Conservation (phyloP, 345 rosid genomes). For the Eucalyptus erythrocorys region DNA sequence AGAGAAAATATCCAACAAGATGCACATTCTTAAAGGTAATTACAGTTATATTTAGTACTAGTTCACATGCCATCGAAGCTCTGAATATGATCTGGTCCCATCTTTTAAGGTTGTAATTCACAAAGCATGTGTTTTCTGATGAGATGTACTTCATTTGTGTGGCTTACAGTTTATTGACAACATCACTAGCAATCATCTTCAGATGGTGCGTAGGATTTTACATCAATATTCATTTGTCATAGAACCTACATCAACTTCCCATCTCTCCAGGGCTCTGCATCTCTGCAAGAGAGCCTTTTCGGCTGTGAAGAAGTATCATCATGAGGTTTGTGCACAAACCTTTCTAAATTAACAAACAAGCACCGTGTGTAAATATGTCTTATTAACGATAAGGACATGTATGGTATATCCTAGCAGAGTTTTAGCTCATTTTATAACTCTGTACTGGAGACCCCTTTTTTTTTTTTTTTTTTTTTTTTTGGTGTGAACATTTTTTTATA, state of each 20-base stretch:
- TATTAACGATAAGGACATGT: not conserved
- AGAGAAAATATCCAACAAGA: constrained; percentile 6
- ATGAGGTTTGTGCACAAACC: constrained; percentile 41
- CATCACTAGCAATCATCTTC: constrained; percentile 23
- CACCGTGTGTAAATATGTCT: not conserved
- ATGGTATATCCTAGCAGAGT: not conserved
- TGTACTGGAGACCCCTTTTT: not conserved
- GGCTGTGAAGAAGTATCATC: constrained; percentile 46
- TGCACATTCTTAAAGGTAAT: constrained; percentile 53
- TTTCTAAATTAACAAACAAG: not conserved
- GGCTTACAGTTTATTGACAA: not conserved
- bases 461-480: too few relatives aligned
- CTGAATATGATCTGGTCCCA: not conserved
- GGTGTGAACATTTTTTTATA: not conserved
- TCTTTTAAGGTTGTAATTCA: not conserved
- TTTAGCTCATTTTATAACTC: not conserved
- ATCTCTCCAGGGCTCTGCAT: constrained; percentile 14
- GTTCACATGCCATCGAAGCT: not conserved
- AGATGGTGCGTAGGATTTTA: constrained; percentile 10
- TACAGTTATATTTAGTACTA: not conserved
- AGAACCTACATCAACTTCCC: constrained; percentile 9
- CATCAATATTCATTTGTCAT: constrained; percentile 3
- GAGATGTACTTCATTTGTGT: not conserved
- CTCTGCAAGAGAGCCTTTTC: constrained; percentile 27
- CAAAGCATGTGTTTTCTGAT: not conserved